These are phyloP conservation scores for Phytopythium oedochilum DNA, from an alignment of 352 stramenopile genomes.

Conservation along the genomic window DNA sequence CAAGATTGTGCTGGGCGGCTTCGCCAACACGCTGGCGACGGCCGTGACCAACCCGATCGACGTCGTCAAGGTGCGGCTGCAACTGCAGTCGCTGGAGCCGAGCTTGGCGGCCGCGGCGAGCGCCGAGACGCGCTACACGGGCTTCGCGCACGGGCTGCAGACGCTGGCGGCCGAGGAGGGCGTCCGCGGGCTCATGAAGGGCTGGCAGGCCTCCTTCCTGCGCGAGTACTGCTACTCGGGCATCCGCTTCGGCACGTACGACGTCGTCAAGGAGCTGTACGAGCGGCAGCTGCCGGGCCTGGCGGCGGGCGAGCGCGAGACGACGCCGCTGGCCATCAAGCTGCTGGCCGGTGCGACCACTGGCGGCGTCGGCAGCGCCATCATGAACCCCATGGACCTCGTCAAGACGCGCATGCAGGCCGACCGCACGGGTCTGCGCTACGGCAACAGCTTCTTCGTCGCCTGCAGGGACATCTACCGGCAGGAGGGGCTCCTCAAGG, in stretches of 20 bases:
- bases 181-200: slow-evolving; percentile 45
- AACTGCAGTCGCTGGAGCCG: slow-evolving; percentile 24
- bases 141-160: slow-evolving; percentile 51
- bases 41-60: slow-evolving; percentile 55
- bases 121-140: slow-evolving; percentile 40
- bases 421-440: slow-evolving; percentile 50
- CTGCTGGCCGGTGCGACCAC: slow-evolving; percentile 57
- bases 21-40: slow-evolving; percentile 43
- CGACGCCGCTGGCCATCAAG: slow-evolving; percentile 62
- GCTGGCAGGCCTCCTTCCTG: slow-evolving; percentile 54
- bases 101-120: background rate
- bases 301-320: slow-evolving; percentile 19
- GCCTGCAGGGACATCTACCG: slow-evolving; percentile 61
- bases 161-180: slow-evolving; percentile 60
- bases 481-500: slow-evolving; percentile 50
- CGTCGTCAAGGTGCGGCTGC: slow-evolving; percentile 43
- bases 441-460: slow-evolving; percentile 56
- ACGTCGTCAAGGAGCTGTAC: slow-evolving; percentile 70
- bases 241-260: slow-evolving; percentile 77
- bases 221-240: slow-evolving; percentile 75
- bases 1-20: slow-evolving; percentile 52
- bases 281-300: slow-evolving; percentile 46
- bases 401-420: slow-evolving; percentile 79
- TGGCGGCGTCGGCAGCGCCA: slow-evolving; percentile 50
- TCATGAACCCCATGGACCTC: slow-evolving; percentile 79